A percentile compares a stretch with the other conserved stretches of the same genome.
These are phyloP conservation scores for Jatropha multifida DNA, from an alignment of 441 rosid genomes.

Conservation along the genomic window DNA sequence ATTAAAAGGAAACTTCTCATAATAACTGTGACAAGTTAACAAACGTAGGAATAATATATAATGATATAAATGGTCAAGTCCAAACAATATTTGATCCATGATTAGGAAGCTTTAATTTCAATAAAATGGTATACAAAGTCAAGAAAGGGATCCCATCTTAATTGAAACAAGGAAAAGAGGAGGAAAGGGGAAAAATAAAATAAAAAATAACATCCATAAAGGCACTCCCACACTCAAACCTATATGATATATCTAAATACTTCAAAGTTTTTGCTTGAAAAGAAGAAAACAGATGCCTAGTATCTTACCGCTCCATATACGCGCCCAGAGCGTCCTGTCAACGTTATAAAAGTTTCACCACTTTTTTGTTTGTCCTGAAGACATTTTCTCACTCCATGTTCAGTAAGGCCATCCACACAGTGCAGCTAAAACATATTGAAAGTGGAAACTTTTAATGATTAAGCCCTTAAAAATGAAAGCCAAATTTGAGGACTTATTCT, in stretches of 20 bases:
- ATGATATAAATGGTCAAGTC: not conserved
- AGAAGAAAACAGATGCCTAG: constrained; percentile 16
- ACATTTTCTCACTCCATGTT: constrained; percentile 52
- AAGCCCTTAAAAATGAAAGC: not conserved
- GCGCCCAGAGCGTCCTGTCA: constrained; percentile 72
- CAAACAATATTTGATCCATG: not conserved
- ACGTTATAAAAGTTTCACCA: constrained; percentile 40
- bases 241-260: not conserved
- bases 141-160: not conserved
- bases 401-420: constrained; percentile 78
- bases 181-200: not conserved
- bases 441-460: not conserved
- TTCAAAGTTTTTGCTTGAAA: not conserved
- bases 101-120: not conserved
- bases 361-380: constrained; percentile 49
- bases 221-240: not conserved
- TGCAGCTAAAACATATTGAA: constrained; percentile 56
- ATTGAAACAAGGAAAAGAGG: not conserved
- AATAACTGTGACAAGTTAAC: not conserved
- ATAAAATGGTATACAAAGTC: not conserved
- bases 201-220: not conserved
- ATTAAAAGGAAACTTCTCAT: not conserved
- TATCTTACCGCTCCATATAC: constrained; percentile 77
- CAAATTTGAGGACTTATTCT: not conserved
- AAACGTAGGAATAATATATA: no score